Conservation (phyloP, 2,329 filamentous ascomycete species). For the Amauroascus verrucosus region DNA sequence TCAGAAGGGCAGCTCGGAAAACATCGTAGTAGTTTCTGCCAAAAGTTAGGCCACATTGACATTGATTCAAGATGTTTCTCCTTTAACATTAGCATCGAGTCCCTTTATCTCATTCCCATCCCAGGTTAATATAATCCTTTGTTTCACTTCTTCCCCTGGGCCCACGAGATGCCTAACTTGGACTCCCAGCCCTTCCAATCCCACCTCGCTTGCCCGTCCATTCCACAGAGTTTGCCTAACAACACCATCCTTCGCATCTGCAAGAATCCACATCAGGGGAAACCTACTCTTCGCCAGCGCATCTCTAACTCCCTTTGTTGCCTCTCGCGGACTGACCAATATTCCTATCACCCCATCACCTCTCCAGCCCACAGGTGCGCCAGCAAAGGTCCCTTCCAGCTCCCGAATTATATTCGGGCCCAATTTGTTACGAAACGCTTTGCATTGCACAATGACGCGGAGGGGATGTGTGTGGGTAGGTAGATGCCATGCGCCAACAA, state of each 20-base stretch:
- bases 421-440: constrained; percentile 34
- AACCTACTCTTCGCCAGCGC: constrained; percentile 56
- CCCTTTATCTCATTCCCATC: constrained; percentile 25
- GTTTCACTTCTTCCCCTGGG: constrained; percentile 16
- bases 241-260: constrained; percentile 27
- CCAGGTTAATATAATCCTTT: constrained; percentile 28
- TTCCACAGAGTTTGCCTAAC: constrained; percentile 40
- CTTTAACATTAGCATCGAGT: not conserved
- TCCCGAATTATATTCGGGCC: constrained; percentile 38
- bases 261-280: constrained; percentile 57
- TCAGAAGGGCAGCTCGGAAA: too few species aligned
- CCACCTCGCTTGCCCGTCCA: constrained; percentile 29
- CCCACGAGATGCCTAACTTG: constrained; percentile 26
- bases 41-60: not conserved
- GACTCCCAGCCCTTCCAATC: constrained; percentile 31
- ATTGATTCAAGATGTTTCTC: not conserved
- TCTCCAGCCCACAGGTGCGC: constrained; percentile 64
- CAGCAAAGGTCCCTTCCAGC: constrained; percentile 57
- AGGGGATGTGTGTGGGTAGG: constrained; percentile 29
- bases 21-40: not conserved
- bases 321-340: constrained; percentile 56
- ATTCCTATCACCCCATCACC: constrained; percentile 57
- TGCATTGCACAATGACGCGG: constrained; percentile 40
- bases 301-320: constrained; percentile 69
- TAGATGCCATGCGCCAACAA: constrained; percentile 38